Base-by-base conservation (phyloP, 192 early-diverging fungal species). In the Phycomyces blakesleeanus region DNA sequence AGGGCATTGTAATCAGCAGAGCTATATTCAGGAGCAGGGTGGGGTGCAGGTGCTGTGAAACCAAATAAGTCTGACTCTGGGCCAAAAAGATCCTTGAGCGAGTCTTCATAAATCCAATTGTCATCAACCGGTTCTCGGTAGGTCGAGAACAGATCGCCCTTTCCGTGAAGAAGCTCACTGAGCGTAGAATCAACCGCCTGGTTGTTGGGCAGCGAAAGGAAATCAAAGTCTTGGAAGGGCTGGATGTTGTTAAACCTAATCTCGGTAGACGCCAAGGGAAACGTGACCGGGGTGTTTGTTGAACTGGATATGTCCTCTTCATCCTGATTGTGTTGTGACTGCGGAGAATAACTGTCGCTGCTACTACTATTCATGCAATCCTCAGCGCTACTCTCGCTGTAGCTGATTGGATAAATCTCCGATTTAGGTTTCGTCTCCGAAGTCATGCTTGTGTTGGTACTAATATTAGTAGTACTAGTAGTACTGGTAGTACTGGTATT, bases 371-470 rank as follows among this genome's bases (percentile, higher is more conserved):
- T 59, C 58, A 59, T 59, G 6, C 18, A 21, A n/a, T 27, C 16
- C 15, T 37, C 24, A 1, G 14, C 40, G 18, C 18, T 24, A 3
- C 18, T 52, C 4, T 24, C 18, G 42, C 29, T 38, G 6, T 38
- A 26, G 34, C 20, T 21, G 27, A 51, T 24, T 68, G 83, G 76
- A 39, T 78, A 85, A n/a, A n/a, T n/a, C n/a, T 37, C 82, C 83
- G 56, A 85, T n/a, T n/a, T n/a, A n/a, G n/a, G n/a, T n/a, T n/a
- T n/a, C n/a, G n/a, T n/a, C n/a, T n/a, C n/a, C n/a, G n/a, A n/a
- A n/a, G n/a, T n/a, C n/a, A n/a, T n/a, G n/a, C n/a, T n/a, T n/a
- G n/a, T n/a, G n/a, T n/a, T n/a, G n/a, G n/a, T n/a, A n/a, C n/a
- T n/a, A n/a, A n/a, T n/a, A n/a, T n/a, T n/a, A n/a, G n/a, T n/a